phyloP scores from a whole-genome alignment of 305 asterid genomes.

The Rubia occidens region DNA sequence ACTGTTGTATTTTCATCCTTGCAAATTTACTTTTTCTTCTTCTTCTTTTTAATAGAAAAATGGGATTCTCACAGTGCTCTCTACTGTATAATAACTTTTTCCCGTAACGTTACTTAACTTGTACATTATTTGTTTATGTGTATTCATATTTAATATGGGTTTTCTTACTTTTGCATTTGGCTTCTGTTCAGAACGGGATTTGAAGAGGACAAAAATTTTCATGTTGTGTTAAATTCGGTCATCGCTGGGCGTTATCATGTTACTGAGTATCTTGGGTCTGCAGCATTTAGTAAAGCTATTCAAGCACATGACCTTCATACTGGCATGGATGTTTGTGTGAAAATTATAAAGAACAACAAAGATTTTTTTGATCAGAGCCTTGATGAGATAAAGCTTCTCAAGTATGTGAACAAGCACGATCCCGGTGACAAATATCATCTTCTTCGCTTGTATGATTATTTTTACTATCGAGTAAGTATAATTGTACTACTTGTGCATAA shows the following conservation, averaged over 20 bases:
- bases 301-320: conserved; percentile 99
- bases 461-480: conserved; percentile 83
- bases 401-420: conserved; percentile 91
- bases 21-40: background rate
- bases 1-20: background rate
- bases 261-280: conserved; percentile 98
- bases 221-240: conserved; percentile 81
- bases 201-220: conserved; percentile 95
- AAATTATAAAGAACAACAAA: conserved; percentile 90
- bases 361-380: conserved; percentile 98
- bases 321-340: conserved; percentile 95
- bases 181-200: conserved; percentile 75
- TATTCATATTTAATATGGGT: background rate
- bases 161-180: background rate
- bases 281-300: conserved; percentile 98
- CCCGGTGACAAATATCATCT: conserved; percentile 93
- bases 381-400: conserved; percentile 97
- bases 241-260: conserved; percentile 99
- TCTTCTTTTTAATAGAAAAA: too few species aligned
- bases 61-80: background rate
- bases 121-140: background rate
- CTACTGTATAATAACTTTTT: background rate
- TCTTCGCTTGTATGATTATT: conserved; percentile 91
- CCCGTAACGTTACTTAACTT: background rate
- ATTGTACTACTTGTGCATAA: background rate